phyloP scores from a whole-genome alignment of 345 rosid species.

The Nasturtium officinale region DNA sequence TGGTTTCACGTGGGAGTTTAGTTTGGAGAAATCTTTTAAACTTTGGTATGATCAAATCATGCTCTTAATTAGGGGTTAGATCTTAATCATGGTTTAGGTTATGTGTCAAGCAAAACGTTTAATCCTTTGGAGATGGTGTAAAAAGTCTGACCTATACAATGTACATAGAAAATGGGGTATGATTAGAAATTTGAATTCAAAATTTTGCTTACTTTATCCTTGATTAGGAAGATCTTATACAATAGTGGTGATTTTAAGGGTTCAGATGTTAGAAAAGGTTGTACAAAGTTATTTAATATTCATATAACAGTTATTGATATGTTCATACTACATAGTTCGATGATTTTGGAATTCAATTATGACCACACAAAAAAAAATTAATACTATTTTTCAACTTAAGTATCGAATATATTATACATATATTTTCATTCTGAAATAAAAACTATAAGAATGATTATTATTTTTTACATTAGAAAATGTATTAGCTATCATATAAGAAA shows the following conservation, averaged over 20 bases:
- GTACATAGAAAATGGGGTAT: not conserved
- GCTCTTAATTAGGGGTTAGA: conserved; percentile 49
- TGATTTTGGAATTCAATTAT: not conserved
- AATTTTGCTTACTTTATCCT: conserved; percentile 7
- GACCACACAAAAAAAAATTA: too few relatives aligned
- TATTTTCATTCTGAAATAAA: too few relatives aligned
- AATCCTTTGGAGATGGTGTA: not conserved
- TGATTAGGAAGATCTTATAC: not conserved
- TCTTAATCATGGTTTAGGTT: not conserved
- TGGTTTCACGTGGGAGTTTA: conserved; percentile 76
- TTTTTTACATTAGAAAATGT: too few relatives aligned
- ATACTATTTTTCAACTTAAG: too few relatives aligned
- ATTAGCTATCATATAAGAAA: too few relatives aligned
- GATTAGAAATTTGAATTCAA: not conserved
- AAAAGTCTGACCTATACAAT: not conserved
- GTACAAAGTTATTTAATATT: conserved; percentile 19
- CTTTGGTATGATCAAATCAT: conserved; percentile 79
- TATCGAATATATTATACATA: too few relatives aligned
- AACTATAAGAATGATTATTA: too few relatives aligned
- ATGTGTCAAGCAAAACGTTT: not conserved
- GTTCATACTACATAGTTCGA: not conserved
- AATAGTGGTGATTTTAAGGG: not conserved
- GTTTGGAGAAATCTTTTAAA: conserved; percentile 84
- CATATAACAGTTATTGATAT: not conserved
- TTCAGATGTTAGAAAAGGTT: conserved; percentile 18